Base-by-base conservation (phyloP, 1,284 basidiomycete species). In the Gomphus bonarii region DNA sequence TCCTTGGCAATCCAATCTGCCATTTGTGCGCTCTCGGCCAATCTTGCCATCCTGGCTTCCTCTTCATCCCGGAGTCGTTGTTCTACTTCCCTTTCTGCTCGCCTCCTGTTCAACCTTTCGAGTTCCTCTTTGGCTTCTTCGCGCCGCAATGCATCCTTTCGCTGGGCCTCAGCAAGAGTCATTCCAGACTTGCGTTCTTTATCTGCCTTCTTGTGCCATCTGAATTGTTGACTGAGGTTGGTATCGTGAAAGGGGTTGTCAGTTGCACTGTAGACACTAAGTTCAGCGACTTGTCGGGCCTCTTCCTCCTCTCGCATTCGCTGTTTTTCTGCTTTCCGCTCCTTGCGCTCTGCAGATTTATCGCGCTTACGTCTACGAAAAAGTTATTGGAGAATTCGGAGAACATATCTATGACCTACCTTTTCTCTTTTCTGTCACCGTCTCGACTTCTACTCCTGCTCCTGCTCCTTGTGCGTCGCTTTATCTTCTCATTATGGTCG, bases 231-330 rank as follows among this genome's bases (percentile, higher is more conserved):
- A 22, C 85, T 87, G 30, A 98, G 82, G 69, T 97, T 97, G 61
- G 91, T 85, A 67, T 99, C 95, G 70, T 97, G 91, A 76, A 99
- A 99, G 0, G 95, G 95, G 67, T 99, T 99, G 75, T 94, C 90
- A 7, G 84, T 85, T 42, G 92, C 91, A 64, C 91, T 94, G 75
- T 98, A 98, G 61, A 94, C 85, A 63, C 90, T 91, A 43, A 95
- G 77, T 68, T 91, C 88, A 7, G 92, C 91, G 9, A 94, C 83
- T 65, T 88, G 84, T 43, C 91, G 84, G 22, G 88, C 83, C 66
- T 92, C 90, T 64, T 94, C 90, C 59, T 94, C 88, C 61, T 93
- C 91, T 61, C 76, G 84, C 56, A 85, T 80, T 46, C 89, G 79
- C 65, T 81, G 84, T 69, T 90, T 89, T 65, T 91, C 87, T 2